A percentile compares a stretch with the other conserved stretches of the same genome.
phyloP scores from a whole-genome alignment of 139 green algal species.

The Microglena sp. region DNA sequence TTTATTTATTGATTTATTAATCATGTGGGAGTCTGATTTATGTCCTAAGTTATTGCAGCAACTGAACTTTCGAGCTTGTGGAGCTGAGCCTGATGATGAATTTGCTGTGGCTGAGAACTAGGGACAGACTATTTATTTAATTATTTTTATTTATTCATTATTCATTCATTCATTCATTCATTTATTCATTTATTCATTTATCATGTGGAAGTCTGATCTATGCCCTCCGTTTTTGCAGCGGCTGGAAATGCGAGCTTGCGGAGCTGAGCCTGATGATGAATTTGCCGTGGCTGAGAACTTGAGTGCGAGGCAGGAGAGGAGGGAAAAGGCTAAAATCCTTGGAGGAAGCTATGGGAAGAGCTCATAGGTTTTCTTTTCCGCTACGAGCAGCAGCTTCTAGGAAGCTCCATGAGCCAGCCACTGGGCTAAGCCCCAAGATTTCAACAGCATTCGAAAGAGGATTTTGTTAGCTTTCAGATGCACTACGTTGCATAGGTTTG shows the following conservation, averaged over 20 bases:
- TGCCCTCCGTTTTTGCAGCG: constrained; percentile 2
- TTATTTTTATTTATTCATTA: too few relatives aligned
- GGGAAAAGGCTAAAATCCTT: constrained; percentile 18
- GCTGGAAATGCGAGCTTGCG: constrained; percentile 28
- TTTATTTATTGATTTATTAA: not conserved
- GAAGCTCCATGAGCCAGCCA: too few relatives aligned
- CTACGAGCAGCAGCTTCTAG: too few relatives aligned
- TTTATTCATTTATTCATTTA: not conserved
- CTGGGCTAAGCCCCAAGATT: too few relatives aligned
- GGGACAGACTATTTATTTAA: not conserved
- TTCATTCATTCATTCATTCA: too few relatives aligned
- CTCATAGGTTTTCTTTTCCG: too few relatives aligned
- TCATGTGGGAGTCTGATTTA: not conserved
- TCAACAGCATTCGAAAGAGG: too few relatives aligned
- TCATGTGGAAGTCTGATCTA: not conserved
- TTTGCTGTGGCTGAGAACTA: constrained; percentile 28
- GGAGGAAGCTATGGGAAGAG: too few relatives aligned
- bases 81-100: constrained; percentile 26
- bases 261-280: constrained; percentile 26
- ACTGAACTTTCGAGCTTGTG: constrained; percentile 27
- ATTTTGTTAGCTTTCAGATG: too few relatives aligned
- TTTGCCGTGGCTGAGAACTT: constrained; percentile 29
- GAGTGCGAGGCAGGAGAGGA: constrained; percentile 19
- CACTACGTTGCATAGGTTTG: too few relatives aligned
- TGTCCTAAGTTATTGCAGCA: constrained; percentile 2